Percentiles rank a stretch among this genome's conserved stretches.
These are phyloP conservation scores for Mycena indigotica DNA, from an alignment of 768 basidiomycete genomes.

Conservation along the genomic window DNA sequence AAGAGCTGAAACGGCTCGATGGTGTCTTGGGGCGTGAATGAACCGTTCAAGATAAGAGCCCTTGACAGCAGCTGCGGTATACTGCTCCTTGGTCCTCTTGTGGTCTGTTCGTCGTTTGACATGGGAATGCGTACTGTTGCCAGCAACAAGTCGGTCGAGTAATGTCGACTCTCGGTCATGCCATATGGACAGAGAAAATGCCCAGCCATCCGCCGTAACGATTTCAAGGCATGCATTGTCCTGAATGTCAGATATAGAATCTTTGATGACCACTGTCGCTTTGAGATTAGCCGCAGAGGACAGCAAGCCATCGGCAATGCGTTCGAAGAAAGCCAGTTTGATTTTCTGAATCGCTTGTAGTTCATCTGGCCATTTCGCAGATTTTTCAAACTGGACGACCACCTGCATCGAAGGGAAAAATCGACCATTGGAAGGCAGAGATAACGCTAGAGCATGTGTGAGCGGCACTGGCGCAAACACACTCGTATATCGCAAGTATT, in stretches of 20 bases:
- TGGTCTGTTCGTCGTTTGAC: conserved; percentile 33
- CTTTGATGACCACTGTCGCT: conserved; percentile 62
- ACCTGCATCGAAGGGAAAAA: conserved; percentile 73
- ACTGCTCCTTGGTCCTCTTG: conserved; percentile 49
- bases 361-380: conserved; percentile 94
- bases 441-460: conserved; percentile 50
- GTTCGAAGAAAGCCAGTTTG: conserved; percentile 90
- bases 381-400: conserved; percentile 88
- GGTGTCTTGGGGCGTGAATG: conserved; percentile 80
- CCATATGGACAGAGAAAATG: conserved; percentile 82
- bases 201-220: conserved; percentile 80
- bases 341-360: conserved; percentile 89
- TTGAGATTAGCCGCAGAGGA: conserved; percentile 48
- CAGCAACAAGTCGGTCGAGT: conserved; percentile 67
- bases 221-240: conserved; percentile 79
- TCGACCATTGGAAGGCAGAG: conserved; percentile 60
- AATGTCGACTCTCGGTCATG: conserved; percentile 84
- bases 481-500: conserved; percentile 80
- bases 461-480: conserved; percentile 81
- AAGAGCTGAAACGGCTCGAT: conserved; percentile 77
- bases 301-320: conserved; percentile 70
- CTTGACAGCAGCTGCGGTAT: conserved; percentile 58
- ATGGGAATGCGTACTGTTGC: conserved; percentile 44
- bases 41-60: conserved; percentile 71
- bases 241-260: conserved; percentile 55